Base-by-base conservation (phyloP, 2,329 filamentous ascomycete genomes). In the Botrytis tulipae region DNA sequence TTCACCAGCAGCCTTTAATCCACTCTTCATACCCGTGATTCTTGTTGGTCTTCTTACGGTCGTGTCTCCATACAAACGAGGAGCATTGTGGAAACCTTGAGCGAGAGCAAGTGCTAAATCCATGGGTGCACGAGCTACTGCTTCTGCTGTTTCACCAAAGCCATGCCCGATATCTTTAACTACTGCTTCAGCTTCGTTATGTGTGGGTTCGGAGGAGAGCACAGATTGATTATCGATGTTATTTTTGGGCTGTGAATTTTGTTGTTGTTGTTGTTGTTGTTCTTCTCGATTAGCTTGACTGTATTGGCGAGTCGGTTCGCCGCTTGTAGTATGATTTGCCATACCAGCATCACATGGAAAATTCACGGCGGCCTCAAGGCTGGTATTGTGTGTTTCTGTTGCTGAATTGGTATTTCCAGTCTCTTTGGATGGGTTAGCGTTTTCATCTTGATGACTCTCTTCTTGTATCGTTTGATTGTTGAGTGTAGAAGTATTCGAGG, bases 11-110 rank as follows among this genome's bases (percentile, higher is more conserved):
- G 20, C 88, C 83, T 1, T 89, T 18, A 72, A 20, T 18, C 72
- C 89, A 0, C 90, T 90, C 54, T 84, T 85, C 16, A 90, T 82
- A 0, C 91, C 91, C 3, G 89, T 92, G 68, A 86, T 84, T 73
- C 92, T 85, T 3, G 90, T 91, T 0, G 89, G 92, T 68, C 76
- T 75, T 5, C 91, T 86, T 2, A 93, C 91, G 1, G 90, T 92
- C 67, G 89, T 86, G 77, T 93, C 91, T 22, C 90, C 91, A 76
- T 93, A 93, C 0, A 93, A 84, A 3, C 90, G 86, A 1, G 91
- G 91, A 0, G 89, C 90, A 76, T 93, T 93, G 80, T 92, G 90
- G 76, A 92, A 92, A 1, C 90, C 91, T 78, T 92, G 90, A 1
- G 89, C 89, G 2, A 92, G 79, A 0, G 89, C 71, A 18, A 73